phyloP scores from a whole-genome alignment of 2,329 filamentous ascomycete species.

The Colletotrichum agaves region DNA sequence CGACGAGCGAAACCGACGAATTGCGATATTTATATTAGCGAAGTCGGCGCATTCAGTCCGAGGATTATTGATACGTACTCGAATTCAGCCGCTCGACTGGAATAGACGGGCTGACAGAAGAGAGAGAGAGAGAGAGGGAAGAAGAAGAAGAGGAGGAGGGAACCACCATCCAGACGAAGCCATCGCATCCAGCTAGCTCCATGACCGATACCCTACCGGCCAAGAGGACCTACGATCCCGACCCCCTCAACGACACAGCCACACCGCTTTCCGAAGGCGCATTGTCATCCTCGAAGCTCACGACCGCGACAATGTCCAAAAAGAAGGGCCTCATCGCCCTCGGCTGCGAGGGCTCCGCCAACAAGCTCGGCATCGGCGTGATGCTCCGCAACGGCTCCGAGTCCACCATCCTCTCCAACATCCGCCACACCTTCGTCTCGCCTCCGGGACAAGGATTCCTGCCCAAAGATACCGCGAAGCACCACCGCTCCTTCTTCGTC shows the following conservation, averaged over 20 bases:
- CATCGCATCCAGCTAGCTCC: slow-evolving; percentile 7
- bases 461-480: slow-evolving; percentile 93
- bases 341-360: slow-evolving; percentile 89
- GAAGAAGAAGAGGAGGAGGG: not conserved
- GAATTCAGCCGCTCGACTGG: not conserved
- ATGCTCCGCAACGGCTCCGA: slow-evolving; percentile 77
- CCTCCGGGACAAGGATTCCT: slow-evolving; percentile 95
- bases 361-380: slow-evolving; percentile 95
- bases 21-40: not conserved
- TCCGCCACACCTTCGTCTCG: slow-evolving; percentile 92
- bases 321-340: slow-evolving; percentile 60
- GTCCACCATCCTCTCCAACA: slow-evolving; percentile 85
- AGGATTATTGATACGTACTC: not conserved
- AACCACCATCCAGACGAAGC: not conserved
- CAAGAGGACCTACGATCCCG: slow-evolving; percentile 33
- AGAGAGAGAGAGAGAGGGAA: not conserved
- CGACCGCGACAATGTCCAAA: slow-evolving; percentile 42
- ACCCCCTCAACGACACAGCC: slow-evolving; percentile 1
- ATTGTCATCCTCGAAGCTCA: slow-evolving; percentile 32
- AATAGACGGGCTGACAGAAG: not conserved
- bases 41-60: not conserved
- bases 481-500: slow-evolving; percentile 90
- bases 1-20: slow-evolving; percentile 2
- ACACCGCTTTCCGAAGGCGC: not conserved
- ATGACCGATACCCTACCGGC: slow-evolving; percentile 25